Base-by-base conservation (phyloP, 2,329 filamentous ascomycete genomes). In the Cladosporium sp. region DNA sequence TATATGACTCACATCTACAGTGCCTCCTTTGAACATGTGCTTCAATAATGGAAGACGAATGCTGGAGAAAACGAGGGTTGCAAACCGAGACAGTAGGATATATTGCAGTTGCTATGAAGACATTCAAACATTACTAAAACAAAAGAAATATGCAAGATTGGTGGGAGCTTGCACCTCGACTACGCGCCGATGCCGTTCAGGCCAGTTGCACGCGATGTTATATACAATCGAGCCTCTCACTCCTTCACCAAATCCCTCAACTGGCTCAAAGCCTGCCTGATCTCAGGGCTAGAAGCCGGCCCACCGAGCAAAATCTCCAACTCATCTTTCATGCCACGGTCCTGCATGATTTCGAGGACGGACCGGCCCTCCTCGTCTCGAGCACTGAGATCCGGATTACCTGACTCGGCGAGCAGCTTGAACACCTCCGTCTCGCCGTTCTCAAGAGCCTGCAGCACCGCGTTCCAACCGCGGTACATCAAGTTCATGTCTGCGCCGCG, bases 401-500 rank as follows among this genome's bases (percentile, higher is more conserved):
- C 68, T 55, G 73, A 75, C 38, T 73, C 66, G 11, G 74, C 70
- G 3, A 85, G 65, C 17, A 84, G 64, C 41, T 67, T 72, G 34
- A 86, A 68, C 11, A 85, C 71, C 2, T 70, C 63, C 2, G 73
- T 63, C 54, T 85, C 80, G 13, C 82, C 82, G 58, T 83, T 82
- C 68, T 86, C 82, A 11, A 85, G 71, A 0, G 81, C 80, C 64
- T 85, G 82, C 68, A 85, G 80, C 49, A 85, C 73, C 15, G 76
- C 82, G 61, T 81, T 85, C 79, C 82, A 84, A 4, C 80, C 82
- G 0, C 82, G 77, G 66, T 85, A 85, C 54, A 84, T 70, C 64
- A 80, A 79, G 68, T 88, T 88, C 42, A 84, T 81, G 59, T 87
- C 82, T 1, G 82, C 84, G 8, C 84, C 84, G 53, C 78, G 74